Base-by-base conservation (phyloP, 2,329 filamentous ascomycete genomes). In the Dothistroma pini region DNA sequence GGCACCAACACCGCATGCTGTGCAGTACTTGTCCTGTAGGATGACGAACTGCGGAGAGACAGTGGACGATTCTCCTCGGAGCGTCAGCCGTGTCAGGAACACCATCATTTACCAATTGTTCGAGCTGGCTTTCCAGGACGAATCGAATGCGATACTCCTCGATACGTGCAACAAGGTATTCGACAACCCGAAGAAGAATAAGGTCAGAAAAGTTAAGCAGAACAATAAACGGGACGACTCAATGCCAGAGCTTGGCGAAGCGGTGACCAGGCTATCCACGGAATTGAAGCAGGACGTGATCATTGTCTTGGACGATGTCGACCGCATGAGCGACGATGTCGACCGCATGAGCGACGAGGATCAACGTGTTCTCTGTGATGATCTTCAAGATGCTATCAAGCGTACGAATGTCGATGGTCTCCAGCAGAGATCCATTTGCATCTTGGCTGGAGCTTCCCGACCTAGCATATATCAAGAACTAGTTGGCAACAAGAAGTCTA, bases 91-190 rank as follows among this genome's bases (percentile, higher is more conserved):
- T n/a, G 16, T 51, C 10, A 49, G 25, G 9, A 59, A 49, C 6
- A 44, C 22, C 38, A 58, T 60, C 11, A 32, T 65, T 8, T 62
- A 63, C 50, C 61, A 63, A 21, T 25, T 65, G 10, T 63, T 61
- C 58, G 54, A 54, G 47, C 38, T 57, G 14, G 61, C 61, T 16
- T 51, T 55, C 14, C 56, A 60, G 16, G 61, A 65, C 22, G 58
- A 61, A 6, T 7, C 49, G 21, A 38, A 57, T 10, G 41, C 58
- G 10, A 58, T 57, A 35, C 22, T 63, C 21, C 58, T 65, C 12
- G 63, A 65, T 41, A 54, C 58, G 16, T 61, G 61, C 38, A 44
- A 44, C 16, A 63, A 64, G 32, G 35, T 62, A 9, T 66, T 64
- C 54, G 49, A 57, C 22, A 60, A 64, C 25, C 62, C 63, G 7